Evolutionary conservation across 768 basidiomycete species (phyloP).

Genomic region (Lactifluus piperatus): DNA sequence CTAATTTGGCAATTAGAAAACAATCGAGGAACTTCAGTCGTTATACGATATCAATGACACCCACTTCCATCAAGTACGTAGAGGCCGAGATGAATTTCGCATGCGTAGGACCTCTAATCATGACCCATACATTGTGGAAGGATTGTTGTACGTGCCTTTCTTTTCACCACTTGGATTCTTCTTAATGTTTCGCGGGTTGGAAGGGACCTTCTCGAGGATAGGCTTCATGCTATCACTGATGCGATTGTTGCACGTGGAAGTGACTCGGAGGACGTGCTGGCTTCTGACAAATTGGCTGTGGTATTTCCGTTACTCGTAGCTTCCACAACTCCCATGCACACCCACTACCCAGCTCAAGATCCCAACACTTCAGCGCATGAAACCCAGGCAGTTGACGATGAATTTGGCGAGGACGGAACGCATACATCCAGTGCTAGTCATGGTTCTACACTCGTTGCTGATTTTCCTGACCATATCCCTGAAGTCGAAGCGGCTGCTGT

Average conservation of each 20-base stretch:
- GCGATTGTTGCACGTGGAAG: slow-evolving; percentile 24
- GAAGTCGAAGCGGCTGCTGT: neutral
- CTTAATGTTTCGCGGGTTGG: neutral
- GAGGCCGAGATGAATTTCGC: slow-evolving; percentile 1
- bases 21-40: neutral
- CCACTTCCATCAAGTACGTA: neutral
- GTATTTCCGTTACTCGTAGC: neutral
- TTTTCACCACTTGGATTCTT: neutral
- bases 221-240: slow-evolving; percentile 33
- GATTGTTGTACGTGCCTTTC: neutral
- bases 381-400: slow-evolving; percentile 1
- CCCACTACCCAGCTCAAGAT: neutral
- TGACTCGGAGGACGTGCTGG: neutral
- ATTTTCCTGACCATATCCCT: neutral
- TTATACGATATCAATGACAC: slow-evolving; percentile 6
- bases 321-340: neutral
- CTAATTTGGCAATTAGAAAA: slow-evolving; percentile 2
- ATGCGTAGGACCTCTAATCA: slow-evolving; percentile 1
- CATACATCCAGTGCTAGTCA: slow-evolving; percentile 1
- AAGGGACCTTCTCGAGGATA: slow-evolving; percentile 29
- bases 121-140: slow-evolving; percentile 8
- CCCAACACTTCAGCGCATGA: neutral
- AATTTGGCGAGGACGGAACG: neutral
- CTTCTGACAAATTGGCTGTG: neutral
- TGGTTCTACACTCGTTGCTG: slow-evolving; percentile 7